Percentiles rank a stretch among this genome's conserved stretches.
Evolutionary conservation across 73 alveolate genomes (phyloP).

Genomic region (Tetrahymena borealis): DNA sequence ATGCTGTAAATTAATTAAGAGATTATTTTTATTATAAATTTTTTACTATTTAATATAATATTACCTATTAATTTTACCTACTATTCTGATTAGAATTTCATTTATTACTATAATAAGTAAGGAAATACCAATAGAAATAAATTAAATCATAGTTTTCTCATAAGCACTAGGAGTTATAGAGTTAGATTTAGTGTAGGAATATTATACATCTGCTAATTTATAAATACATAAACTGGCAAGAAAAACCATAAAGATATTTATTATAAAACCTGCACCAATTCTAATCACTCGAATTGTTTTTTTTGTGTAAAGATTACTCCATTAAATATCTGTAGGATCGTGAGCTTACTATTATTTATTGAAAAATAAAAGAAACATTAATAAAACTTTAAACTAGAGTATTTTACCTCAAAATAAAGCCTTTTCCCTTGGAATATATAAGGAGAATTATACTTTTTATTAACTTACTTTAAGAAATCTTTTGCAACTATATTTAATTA

Average conservation of each 20-base stretch:
- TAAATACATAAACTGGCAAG: background rate
- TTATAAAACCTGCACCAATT: background rate
- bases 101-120: background rate
- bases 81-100: background rate
- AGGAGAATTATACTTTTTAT: background rate
- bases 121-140: background rate
- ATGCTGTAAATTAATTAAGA: background rate
- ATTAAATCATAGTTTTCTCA: background rate
- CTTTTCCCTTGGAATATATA: background rate
- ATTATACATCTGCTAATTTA: background rate
- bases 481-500: background rate
- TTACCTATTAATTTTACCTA: background rate
- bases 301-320: background rate
- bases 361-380: background rate
- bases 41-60: background rate
- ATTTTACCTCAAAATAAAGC: background rate
- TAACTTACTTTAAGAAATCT: background rate
- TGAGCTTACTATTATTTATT: background rate
- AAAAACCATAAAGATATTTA: background rate
- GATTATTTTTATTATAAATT: background rate
- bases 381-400: background rate
- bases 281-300: background rate
- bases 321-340: background rate
- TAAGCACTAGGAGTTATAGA: background rate
- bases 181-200: background rate